These are phyloP conservation scores for Phylloporus sp. DNA, from an alignment of 768 basidiomycete species.

Conservation along the genomic window DNA sequence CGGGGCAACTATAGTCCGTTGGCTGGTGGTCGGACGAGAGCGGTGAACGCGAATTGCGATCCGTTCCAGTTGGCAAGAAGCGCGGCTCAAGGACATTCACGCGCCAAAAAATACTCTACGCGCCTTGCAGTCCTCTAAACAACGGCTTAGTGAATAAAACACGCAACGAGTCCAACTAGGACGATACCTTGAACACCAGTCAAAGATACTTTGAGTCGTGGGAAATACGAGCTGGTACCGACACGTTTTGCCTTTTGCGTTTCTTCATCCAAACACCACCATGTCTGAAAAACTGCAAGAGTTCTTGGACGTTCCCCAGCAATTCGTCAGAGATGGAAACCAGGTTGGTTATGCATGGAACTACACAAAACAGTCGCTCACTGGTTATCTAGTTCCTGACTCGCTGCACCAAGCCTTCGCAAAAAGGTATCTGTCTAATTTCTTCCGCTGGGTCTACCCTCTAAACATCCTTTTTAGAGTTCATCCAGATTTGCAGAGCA, in stretches of 20 bases:
- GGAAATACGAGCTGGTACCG: conserved; percentile 20
- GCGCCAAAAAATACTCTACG: conserved; percentile 27
- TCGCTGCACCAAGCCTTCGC: conserved; percentile 96
- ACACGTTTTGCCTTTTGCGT: conserved; percentile 29
- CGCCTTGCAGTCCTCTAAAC: conserved; percentile 10
- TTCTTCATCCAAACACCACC: conserved; percentile 26
- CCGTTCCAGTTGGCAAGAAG: conserved; percentile 31
- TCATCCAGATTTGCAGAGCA: conserved; percentile 90
- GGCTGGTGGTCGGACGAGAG: conserved; percentile 10
- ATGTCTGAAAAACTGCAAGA: conserved; percentile 93
- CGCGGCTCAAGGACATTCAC: conserved; percentile 60
- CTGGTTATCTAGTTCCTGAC: conserved; percentile 70
- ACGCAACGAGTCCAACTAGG: background rate
- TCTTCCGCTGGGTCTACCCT: background rate
- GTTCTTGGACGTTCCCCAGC: conserved; percentile 85
- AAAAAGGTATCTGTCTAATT: conserved; percentile 63
- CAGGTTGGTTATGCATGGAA: conserved; percentile 52
- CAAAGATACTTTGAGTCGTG: too few relatives aligned
- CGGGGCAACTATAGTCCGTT: conserved; percentile 5
- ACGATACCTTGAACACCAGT: conserved; percentile 3
- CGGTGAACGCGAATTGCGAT: conserved; percentile 25
- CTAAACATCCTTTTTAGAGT: conserved; percentile 55
- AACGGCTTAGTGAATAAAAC: conserved; percentile 1
- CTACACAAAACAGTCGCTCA: conserved; percentile 4
- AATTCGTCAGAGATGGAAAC: conserved; percentile 90